These are phyloP conservation scores for Punica granatum DNA, from an alignment of 345 rosid species.

Conservation along the genomic window DNA sequence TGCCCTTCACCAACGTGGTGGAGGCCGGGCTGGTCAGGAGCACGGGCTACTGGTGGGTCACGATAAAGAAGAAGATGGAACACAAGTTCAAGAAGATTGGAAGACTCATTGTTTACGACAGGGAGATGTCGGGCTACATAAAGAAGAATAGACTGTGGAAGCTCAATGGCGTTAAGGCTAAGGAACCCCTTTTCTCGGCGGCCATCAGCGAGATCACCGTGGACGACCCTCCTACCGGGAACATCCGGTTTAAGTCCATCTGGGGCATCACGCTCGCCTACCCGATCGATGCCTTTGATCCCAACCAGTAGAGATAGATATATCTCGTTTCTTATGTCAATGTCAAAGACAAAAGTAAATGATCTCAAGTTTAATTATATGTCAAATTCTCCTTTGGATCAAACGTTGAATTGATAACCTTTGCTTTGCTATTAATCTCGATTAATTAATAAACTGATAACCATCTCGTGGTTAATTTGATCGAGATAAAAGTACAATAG, in stretches of 20 bases:
- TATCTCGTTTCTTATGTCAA: too few relatives aligned
- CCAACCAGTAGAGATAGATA: not conserved
- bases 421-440: too few relatives aligned
- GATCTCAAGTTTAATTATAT: too few relatives aligned
- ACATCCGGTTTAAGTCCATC: constrained; percentile 9
- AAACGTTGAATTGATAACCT: too few relatives aligned
- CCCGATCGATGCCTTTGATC: constrained; percentile 12
- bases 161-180: constrained; percentile 13
- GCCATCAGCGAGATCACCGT: constrained; percentile 5
- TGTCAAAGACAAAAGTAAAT: too few relatives aligned
- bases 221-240: constrained; percentile 6
- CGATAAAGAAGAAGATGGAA: constrained; percentile 10
- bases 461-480: too few relatives aligned
- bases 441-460: too few relatives aligned
- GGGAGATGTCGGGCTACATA: constrained; percentile 9
- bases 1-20: constrained; percentile 3
- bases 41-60: constrained; percentile 7
- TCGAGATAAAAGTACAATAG: too few relatives aligned
- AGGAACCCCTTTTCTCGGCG: constrained; percentile 8
- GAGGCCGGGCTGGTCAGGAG: constrained; percentile 11
- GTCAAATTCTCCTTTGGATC: too few relatives aligned
- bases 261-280: constrained; percentile 2
- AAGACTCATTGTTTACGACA: constrained; percentile 4
- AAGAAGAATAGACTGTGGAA: constrained; percentile 15
- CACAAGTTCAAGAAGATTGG: constrained; percentile 16